Percentiles rank a stretch among this genome's conserved stretches.
Conservation (phyloP, 495 filamentous ascomycete genomes). For the Aspergillus hancockii region DNA sequence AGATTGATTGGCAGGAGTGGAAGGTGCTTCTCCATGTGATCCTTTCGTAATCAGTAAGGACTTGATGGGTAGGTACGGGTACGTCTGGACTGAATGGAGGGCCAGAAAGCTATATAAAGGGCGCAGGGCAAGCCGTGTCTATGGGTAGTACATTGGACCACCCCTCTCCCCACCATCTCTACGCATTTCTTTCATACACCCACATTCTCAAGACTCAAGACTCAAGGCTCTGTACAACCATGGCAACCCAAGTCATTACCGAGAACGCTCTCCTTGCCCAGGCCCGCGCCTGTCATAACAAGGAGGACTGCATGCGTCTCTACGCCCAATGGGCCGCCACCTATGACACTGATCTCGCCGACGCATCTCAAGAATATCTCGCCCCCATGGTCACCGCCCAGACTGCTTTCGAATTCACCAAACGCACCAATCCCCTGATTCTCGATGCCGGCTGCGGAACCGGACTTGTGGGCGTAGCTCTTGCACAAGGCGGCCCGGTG, state of each 20-base stretch:
- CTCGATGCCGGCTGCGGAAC: constrained; percentile 53
- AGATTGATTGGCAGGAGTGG: not conserved
- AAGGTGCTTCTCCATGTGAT: not conserved
- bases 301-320: constrained; percentile 35
- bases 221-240: no score
- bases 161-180: no score
- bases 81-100: not conserved
- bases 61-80: not conserved
- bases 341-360: constrained; percentile 43
- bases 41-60: not conserved
- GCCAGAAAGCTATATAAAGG: not conserved
- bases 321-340: constrained; percentile 50
- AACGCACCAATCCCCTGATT: constrained; percentile 25
- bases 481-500: constrained; percentile 29
- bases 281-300: constrained; percentile 27
- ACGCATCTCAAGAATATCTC: constrained; percentile 40
- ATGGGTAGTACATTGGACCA: not conserved
- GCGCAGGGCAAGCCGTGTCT: not conserved
- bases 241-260: not conserved
- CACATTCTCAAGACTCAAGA: not conserved
- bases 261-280: constrained; percentile 15
- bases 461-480: constrained; percentile 42
- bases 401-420: constrained; percentile 27
- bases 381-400: constrained; percentile 40
- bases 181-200: no score